Percentiles rank a stretch among this genome's conserved stretches.
Evolutionary conservation across 306 rosid genomes (phyloP).

Genomic region (Quercus aquifolioides): DNA sequence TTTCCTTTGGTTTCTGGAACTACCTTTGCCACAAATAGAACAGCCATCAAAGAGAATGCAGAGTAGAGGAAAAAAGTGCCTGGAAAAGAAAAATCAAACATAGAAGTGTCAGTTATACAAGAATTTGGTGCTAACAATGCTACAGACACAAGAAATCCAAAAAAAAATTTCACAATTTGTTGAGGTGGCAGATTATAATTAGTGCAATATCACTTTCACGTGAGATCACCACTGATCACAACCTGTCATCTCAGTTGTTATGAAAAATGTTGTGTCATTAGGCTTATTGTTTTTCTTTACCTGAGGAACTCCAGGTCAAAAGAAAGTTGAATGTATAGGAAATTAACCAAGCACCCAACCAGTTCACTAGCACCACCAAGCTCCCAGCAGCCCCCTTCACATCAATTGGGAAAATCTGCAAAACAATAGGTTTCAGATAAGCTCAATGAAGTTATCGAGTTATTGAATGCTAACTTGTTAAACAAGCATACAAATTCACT

Average conservation of each 20-base stretch:
- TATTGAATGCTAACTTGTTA: background rate
- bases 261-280: too few relatives aligned
- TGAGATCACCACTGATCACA: too few relatives aligned
- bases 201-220: too few relatives aligned
- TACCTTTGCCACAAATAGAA: conserved; percentile 63
- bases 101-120: background rate
- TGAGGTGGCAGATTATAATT: too few relatives aligned
- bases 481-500: background rate
- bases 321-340: conserved; percentile 81
- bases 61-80: conserved; percentile 74
- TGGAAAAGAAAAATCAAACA: conserved; percentile 23
- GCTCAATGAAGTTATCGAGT: background rate
- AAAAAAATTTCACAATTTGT: too few relatives aligned
- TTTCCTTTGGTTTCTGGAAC: conserved; percentile 95
- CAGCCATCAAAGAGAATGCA: conserved; percentile 56
- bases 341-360: conserved; percentile 86
- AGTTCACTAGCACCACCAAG: conserved; percentile 65
- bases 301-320: conserved; percentile 73
- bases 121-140: background rate
- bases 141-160: too few relatives aligned
- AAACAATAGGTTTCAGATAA: conserved; percentile 3
- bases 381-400: conserved; percentile 82
- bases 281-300: conserved; percentile 22
- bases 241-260: too few relatives aligned
- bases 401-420: conserved; percentile 78